phyloP scores from a whole-genome alignment of 2,329 filamentous ascomycete species.

The Cordyceps tenuipes region DNA sequence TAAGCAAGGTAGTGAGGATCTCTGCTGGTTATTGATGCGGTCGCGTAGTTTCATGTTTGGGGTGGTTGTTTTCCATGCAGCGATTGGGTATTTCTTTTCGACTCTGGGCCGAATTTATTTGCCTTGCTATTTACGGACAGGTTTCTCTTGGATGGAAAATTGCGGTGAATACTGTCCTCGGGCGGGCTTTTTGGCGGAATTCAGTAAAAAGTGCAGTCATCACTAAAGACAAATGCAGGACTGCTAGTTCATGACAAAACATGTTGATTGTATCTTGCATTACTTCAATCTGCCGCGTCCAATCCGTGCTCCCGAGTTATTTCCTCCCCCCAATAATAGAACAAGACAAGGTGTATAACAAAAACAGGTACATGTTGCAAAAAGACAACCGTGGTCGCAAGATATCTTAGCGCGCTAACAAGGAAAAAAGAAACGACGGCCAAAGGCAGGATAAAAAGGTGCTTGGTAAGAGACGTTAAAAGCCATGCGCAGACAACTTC shows the following conservation, averaged over 20 bases:
- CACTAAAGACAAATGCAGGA: not conserved
- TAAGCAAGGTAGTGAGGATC: too few relatives aligned
- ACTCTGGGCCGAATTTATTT: too few relatives aligned
- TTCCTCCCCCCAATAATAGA: not conserved
- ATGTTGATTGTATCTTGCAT: not conserved
- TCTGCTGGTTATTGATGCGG: too few relatives aligned
- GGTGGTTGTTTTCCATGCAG: too few relatives aligned
- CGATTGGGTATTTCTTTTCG: too few relatives aligned
- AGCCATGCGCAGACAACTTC: not conserved
- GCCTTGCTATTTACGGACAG: too few relatives aligned
- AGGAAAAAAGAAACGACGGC: not conserved
- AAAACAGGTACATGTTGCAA: not conserved
- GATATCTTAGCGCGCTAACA: not conserved
- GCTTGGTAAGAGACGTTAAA: conserved; percentile 2
- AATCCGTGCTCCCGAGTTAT: not conserved
- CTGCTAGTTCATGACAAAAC: not conserved
- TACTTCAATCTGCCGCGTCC: not conserved
- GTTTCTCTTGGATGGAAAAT: too few relatives aligned
- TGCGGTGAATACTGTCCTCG: too few relatives aligned
- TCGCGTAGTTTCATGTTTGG: too few relatives aligned
- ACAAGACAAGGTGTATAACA: not conserved
- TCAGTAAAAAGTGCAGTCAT: not conserved
- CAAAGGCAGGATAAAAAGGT: not conserved
- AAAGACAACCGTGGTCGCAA: not conserved
- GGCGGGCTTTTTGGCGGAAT: too few relatives aligned